These are phyloP conservation scores for Trametes sanguinea DNA, from an alignment of 768 basidiomycete genomes.

Conservation along the genomic window DNA sequence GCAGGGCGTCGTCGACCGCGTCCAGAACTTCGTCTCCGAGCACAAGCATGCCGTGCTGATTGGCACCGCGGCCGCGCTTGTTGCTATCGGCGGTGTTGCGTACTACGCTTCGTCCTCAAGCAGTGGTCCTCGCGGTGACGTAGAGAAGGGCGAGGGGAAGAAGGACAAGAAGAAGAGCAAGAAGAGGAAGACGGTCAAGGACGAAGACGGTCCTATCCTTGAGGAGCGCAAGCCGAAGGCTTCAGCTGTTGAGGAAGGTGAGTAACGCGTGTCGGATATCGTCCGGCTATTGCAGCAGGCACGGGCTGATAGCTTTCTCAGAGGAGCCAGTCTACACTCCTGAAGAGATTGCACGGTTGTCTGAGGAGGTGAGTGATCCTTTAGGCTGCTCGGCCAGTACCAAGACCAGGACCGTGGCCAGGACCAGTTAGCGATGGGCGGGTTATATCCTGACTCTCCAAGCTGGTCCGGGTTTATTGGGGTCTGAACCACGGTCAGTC, in stretches of 20 bases:
- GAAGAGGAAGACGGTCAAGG: slow-evolving; percentile 61
- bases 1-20: slow-evolving; percentile 55
- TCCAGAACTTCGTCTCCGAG: slow-evolving; percentile 70
- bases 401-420: too few relatives aligned
- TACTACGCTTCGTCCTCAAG: slow-evolving; percentile 71
- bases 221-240: slow-evolving; percentile 65
- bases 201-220: slow-evolving; percentile 71
- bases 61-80: slow-evolving; percentile 68
- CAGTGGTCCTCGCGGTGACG: slow-evolving; percentile 36
- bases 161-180: slow-evolving; percentile 54
- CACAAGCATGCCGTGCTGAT: slow-evolving; percentile 77
- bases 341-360: slow-evolving; percentile 59
- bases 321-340: slow-evolving; percentile 48
- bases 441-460: too few relatives aligned
- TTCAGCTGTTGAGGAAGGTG: slow-evolving; percentile 34
- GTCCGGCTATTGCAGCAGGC: too few relatives aligned
- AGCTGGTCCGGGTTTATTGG: too few relatives aligned
- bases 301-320: slow-evolving; percentile 6
- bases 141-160: slow-evolving; percentile 47
- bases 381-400: too few relatives aligned
- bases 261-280: slow-evolving; percentile 2
- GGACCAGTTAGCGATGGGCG: too few relatives aligned
- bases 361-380: slow-evolving; percentile 50
- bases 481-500: too few relatives aligned
- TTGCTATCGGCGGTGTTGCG: slow-evolving; percentile 73